phyloP scores from a whole-genome alignment of 805 yeast species.

The Saccharomyces kudriavzevii region DNA sequence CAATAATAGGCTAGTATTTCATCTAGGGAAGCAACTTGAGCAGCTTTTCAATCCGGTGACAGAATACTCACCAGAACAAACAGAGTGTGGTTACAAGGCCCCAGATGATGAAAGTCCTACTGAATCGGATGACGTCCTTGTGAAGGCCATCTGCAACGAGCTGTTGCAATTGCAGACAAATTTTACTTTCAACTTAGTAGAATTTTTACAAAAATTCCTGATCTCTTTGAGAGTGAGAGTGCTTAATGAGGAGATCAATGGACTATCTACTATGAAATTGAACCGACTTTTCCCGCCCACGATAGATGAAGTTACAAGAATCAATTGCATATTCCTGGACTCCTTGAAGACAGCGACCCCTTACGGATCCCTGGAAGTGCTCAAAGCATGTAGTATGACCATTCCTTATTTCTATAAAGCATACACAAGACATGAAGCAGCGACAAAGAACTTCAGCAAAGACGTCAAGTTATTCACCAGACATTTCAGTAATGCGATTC shows the following conservation, averaged over 20 bases:
- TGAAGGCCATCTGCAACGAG: slow-evolving; percentile 56
- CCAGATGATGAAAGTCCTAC: slow-evolving; percentile 33
- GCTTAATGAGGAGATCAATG: slow-evolving; percentile 44
- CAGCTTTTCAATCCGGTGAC: slow-evolving; percentile 82
- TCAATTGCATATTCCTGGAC: slow-evolving; percentile 77
- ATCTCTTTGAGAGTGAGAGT: slow-evolving; percentile 71
- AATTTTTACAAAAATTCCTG: slow-evolving; percentile 67
- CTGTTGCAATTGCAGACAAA: slow-evolving; percentile 63
- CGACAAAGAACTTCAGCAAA: slow-evolving; percentile 55
- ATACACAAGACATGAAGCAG: slow-evolving; percentile 89
- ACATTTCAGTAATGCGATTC: slow-evolving; percentile 25
- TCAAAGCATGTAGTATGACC: slow-evolving; percentile 73
- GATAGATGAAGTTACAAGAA: slow-evolving; percentile 84
- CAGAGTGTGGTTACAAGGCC: slow-evolving; percentile 61
- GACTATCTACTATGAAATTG: slow-evolving; percentile 53
- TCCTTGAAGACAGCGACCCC: slow-evolving; percentile 59
- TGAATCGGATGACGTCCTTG: slow-evolving; percentile 31
- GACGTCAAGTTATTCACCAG: slow-evolving; percentile 38
- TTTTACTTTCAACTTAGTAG: slow-evolving; percentile 62
- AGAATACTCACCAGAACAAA: slow-evolving; percentile 86
- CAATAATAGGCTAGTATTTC: slow-evolving; percentile 68
- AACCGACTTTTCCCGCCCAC: slow-evolving; percentile 89
- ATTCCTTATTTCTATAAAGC: slow-evolving; percentile 90
- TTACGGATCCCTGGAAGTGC: slow-evolving; percentile 65
- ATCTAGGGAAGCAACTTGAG: slow-evolving; percentile 79